Base-by-base conservation (phyloP, 2,329 filamentous ascomycete genomes). In the Ceratocystis harringtonii region DNA sequence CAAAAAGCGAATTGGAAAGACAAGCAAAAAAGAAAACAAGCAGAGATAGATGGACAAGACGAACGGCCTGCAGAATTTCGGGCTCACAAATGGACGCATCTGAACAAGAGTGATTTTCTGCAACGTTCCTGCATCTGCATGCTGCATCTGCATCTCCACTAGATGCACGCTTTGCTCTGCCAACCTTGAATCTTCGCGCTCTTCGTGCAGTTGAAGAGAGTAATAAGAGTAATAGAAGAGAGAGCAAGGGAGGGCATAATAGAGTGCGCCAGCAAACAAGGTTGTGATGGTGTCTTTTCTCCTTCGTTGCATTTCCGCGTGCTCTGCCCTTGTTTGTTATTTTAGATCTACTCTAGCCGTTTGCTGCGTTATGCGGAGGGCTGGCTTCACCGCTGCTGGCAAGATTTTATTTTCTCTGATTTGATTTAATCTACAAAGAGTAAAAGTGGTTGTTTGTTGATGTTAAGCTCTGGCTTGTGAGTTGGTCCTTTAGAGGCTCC, bases 111-210 rank as follows among this genome's bases (percentile, higher is more conserved):
- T 41, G 36, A 12, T 22, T 36, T 10, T 58, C 55, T 58, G 28
- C 55, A 58, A 58, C 8, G 55, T 58, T 58, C 55, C 55, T 58
- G 55, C 55, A 58, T 58, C 28, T 58, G 28, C 55, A 36, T 58
- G 12, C 32, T 58, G 55, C 55, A 36, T 58, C 28, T 28, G 28
- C 28, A 28, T 28, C 28, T 28, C 28, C 36, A 41, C 12, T 8
- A 19, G 28, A 32, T 58, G 55, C 28, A 30, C 28, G 55, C 22
- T 52, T 28, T 52, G 55, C 25, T 36, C 36, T 41, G 36, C 10
- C 36, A 41, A 15, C 36, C 12, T 41, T 41, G 36, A 41, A 41
- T 41, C 36, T 41, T 41, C 10, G 15, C 36, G 36, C 36, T 41
- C 36, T 2, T 15, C 36, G 36, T 12, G 36, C 36, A 15, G 36